A percentile compares a stretch with the other conserved stretches of the same genome.
Evolutionary conservation across 2,329 filamentous ascomycete species (phyloP).

Genomic region (Juglanconis sp.): DNA sequence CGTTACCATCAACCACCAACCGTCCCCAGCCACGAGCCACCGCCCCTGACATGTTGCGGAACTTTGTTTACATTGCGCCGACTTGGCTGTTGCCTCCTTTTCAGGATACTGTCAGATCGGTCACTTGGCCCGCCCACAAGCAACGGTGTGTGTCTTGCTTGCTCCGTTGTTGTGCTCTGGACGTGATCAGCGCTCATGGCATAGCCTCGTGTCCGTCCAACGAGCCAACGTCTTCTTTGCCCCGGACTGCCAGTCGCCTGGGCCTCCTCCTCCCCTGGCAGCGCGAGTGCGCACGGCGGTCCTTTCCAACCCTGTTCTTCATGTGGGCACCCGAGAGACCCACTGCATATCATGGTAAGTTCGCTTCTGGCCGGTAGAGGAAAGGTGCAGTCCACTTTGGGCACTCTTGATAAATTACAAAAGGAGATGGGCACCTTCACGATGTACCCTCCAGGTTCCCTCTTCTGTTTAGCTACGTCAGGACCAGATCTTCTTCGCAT

Average conservation of each 20-base stretch:
- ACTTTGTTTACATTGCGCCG: too few relatives aligned
- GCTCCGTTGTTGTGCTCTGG: too few relatives aligned
- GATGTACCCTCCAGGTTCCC: neutral
- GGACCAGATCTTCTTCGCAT: constrained; percentile 6
- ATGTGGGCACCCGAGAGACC: constrained; percentile 13
- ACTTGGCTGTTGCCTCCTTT: neutral
- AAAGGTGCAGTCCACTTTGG: constrained; percentile 10
- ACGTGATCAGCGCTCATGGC: too few relatives aligned
- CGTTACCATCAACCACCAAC: too few relatives aligned
- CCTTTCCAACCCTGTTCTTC: neutral
- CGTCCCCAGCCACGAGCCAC: too few relatives aligned
- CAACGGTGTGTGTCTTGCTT: too few relatives aligned
- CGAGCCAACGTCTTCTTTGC: too few relatives aligned
- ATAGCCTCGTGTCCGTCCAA: too few relatives aligned
- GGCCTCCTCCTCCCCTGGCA: neutral
- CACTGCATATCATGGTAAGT: constrained; percentile 12
- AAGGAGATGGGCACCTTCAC: constrained; percentile 15
- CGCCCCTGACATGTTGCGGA: too few relatives aligned
- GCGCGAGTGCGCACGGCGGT: constrained; percentile 5
- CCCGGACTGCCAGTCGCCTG: neutral
- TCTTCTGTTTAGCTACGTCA: neutral
- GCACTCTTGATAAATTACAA: constrained; percentile 16
- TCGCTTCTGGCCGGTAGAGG: constrained; percentile 10
- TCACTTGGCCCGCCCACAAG: too few relatives aligned
- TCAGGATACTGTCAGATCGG: too few relatives aligned